Percentiles rank a stretch among this genome's conserved stretches.
Conservation (phyloP, 306 rosid genomes). For the Argentina anserina region DNA sequence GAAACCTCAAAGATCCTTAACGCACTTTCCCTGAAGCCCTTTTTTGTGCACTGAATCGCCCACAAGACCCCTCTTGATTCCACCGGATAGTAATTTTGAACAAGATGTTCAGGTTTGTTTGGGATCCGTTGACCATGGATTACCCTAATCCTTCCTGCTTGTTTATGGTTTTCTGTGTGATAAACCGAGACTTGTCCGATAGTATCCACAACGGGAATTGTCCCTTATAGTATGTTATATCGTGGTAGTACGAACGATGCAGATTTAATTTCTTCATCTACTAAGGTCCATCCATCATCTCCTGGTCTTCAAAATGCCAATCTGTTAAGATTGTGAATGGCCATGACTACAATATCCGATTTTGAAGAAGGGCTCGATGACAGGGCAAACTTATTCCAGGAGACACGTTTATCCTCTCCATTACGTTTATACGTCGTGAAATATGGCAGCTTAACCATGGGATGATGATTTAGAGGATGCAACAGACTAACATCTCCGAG, state of each 20-base stretch:
- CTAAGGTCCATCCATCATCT: neutral
- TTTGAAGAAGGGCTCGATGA: neutral
- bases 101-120: neutral
- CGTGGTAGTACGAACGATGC: neutral
- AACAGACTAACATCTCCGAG: neutral
- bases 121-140: neutral
- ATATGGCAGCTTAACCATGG: neutral
- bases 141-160: neutral
- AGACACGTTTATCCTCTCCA: neutral
- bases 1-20: neutral
- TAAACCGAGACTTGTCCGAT: neutral
- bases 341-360: neutral
- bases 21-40: neutral
- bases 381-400: neutral
- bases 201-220: neutral
- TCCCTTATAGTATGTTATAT: neutral
- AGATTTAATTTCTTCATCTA: neutral
- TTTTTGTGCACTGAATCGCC: neutral
- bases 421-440: too few species aligned
- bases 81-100: neutral
- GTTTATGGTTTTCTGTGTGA: neutral
- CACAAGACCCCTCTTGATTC: neutral
- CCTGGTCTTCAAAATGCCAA: neutral
- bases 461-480: neutral
- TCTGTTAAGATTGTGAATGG: neutral